Evolutionary conservation across 148 eudicot genomes (phyloP).

Genomic region (Cornus controversa): DNA sequence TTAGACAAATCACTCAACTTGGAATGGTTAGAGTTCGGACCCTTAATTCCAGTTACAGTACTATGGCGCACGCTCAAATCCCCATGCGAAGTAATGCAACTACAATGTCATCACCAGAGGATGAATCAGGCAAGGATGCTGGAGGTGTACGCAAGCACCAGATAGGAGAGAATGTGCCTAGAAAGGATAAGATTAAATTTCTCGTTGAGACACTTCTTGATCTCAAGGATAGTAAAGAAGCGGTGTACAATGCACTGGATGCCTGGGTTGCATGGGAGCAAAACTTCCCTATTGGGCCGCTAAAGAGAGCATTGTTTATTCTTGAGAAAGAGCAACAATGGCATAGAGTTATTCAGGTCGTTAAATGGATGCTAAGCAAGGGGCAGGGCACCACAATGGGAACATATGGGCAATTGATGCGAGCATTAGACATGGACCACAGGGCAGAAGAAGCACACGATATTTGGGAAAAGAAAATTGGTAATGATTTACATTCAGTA

Average conservation of each 20-base stretch:
- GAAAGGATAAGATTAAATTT: constrained; percentile 60
- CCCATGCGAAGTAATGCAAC: neutral
- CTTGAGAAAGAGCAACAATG: constrained; percentile 89
- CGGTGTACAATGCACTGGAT: constrained; percentile 74
- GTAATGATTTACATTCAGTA: constrained; percentile 71
- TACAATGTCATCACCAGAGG: constrained; percentile 16
- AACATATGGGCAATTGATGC: constrained; percentile 78
- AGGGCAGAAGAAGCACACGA: constrained; percentile 82
- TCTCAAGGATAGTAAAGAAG: constrained; percentile 66
- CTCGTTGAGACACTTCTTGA: constrained; percentile 58
- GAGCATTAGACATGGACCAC: constrained; percentile 86
- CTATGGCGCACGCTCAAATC: constrained; percentile 17
- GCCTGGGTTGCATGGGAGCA: constrained; percentile 94
- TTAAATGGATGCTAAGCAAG: constrained; percentile 96
- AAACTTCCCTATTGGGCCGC: constrained; percentile 71
- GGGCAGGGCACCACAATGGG: constrained; percentile 88
- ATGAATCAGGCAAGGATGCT: constrained; percentile 18
- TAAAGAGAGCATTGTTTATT: constrained; percentile 58
- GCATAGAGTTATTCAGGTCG: constrained; percentile 85
- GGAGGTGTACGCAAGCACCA: constrained; percentile 21
- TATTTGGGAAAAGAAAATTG: constrained; percentile 84
- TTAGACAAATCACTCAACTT: constrained; percentile 19
- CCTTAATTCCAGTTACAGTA: constrained; percentile 28
- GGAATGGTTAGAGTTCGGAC: constrained; percentile 19
- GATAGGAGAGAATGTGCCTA: constrained; percentile 54